Conservation (phyloP, 192 early-diverging fungal species). For the Geranomyces variabilis region DNA sequence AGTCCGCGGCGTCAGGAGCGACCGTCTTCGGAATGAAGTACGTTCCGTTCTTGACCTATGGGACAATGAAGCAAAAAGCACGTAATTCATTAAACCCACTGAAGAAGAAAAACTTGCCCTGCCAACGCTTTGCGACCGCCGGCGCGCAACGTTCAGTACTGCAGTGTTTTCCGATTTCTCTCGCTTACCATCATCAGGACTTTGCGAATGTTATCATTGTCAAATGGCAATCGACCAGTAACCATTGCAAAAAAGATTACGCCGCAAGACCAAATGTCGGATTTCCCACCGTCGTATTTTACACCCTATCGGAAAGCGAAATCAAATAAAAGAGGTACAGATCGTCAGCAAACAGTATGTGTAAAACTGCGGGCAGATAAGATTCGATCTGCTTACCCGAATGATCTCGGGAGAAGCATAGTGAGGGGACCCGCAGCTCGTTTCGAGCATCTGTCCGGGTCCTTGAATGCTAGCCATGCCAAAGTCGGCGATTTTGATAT, state of each 20-base stretch:
- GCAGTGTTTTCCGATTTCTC: too few species aligned
- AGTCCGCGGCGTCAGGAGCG: conserved; percentile 70
- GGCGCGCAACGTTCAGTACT: too few species aligned
- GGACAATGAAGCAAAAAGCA: too few species aligned
- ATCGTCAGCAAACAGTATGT: too few species aligned
- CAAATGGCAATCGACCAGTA: conserved; percentile 74
- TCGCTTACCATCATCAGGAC: conserved; percentile 62
- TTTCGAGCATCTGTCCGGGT: conserved; percentile 58
- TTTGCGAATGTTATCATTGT: conserved; percentile 71
- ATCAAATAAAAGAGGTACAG: too few species aligned
- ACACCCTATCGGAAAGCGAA: conserved; percentile 45
- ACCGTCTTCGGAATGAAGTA: conserved; percentile 85
- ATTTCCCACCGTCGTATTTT: conserved; percentile 64
- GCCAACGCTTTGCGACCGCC: too few species aligned
- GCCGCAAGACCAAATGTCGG: conserved; percentile 77
- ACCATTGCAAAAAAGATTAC: conserved; percentile 76
- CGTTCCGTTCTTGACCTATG: conserved; percentile 55
- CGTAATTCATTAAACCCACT: too few species aligned
- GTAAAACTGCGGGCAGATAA: too few species aligned
- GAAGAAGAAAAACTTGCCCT: too few species aligned
- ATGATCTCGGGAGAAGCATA: conserved; percentile 79
- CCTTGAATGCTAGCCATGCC: conserved; percentile 80
- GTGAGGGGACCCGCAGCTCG: conserved; percentile 73
- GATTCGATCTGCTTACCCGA: conserved; percentile 34
- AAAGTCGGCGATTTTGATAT: conserved; percentile 98